These are phyloP conservation scores for Babesia caballi DNA, from an alignment of 169 alveolate species.

Conservation along the genomic window DNA sequence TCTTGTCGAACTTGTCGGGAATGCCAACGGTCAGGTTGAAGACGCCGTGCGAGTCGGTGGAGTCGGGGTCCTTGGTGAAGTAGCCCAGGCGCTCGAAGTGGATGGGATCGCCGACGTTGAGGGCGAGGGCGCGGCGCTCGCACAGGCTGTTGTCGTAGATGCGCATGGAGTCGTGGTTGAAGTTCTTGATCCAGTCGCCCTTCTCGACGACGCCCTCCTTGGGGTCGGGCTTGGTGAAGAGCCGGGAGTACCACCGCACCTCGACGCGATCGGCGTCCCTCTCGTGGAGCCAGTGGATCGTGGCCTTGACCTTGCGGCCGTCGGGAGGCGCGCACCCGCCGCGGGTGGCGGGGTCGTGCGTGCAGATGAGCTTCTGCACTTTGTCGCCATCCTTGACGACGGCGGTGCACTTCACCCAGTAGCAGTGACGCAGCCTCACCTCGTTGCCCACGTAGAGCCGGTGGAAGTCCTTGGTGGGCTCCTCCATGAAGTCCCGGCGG, in stretches of 20 bases:
- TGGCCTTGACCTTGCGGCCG: conserved; percentile 78
- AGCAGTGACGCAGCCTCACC: conserved; percentile 79
- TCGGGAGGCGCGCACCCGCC: conserved; percentile 69
- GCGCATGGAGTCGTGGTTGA: conserved; percentile 76
- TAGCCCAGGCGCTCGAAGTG: conserved; percentile 85
- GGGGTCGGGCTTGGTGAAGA: conserved; percentile 81
- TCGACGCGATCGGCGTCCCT: conserved; percentile 70
- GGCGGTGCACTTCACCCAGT: conserved; percentile 79
- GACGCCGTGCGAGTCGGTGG: conserved; percentile 59
- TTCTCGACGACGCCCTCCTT: conserved; percentile 68
- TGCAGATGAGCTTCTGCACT: conserved; percentile 70
- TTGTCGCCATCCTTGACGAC: conserved; percentile 63
- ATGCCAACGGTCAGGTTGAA: conserved; percentile 74
- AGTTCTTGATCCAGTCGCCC: conserved; percentile 76
- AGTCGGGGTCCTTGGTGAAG: conserved; percentile 79
- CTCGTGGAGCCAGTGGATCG: conserved; percentile 81
- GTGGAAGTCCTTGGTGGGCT: conserved; percentile 71
- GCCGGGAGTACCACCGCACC: conserved; percentile 78
- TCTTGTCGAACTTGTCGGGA: conserved; percentile 66
- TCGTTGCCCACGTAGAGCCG: conserved; percentile 78
- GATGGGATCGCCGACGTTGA: conserved; percentile 72
- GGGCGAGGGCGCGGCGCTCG: conserved; percentile 51
- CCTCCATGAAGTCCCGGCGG: conserved; percentile 76
- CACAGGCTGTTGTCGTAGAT: conserved; percentile 59
- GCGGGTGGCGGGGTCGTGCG: conserved; percentile 77